A percentile compares a stretch with the other conserved stretches of the same genome.
Evolutionary conservation across 2,329 filamentous ascomycete species (phyloP).

Genomic region (Fusarium duplospermum): DNA sequence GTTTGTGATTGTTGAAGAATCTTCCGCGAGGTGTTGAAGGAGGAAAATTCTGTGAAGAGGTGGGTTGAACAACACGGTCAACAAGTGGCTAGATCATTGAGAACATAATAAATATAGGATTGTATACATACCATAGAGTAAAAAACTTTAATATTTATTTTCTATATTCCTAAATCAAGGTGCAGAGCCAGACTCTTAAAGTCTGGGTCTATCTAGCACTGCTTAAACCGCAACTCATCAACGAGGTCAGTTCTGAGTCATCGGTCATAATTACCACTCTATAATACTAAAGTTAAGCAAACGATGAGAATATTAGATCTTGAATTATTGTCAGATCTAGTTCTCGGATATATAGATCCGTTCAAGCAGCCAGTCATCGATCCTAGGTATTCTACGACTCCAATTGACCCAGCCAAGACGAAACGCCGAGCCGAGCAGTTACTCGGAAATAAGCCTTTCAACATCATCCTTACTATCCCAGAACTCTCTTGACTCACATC

Average conservation of each 20-base stretch:
- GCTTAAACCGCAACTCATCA: not conserved
- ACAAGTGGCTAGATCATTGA: not conserved
- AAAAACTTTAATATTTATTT: too few species aligned
- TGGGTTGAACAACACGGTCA: not conserved
- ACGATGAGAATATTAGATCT: not conserved
- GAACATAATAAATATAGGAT: not conserved
- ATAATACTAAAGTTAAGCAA: fast-evolving
- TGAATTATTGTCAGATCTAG: not conserved
- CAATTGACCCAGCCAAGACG: not conserved
- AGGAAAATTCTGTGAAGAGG: not conserved
- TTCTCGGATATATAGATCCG: not conserved
- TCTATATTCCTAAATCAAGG: not conserved
- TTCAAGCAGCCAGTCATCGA: not conserved
- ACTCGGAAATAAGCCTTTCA: not conserved
- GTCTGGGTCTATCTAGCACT: not conserved
- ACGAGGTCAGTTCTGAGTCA: not conserved
- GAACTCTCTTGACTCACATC: not conserved
- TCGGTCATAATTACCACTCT: not conserved
- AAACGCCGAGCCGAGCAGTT: not conserved
- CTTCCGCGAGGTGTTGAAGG: not conserved
- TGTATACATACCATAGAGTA: not conserved
- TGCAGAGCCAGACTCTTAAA: not conserved
- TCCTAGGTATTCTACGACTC: not conserved
- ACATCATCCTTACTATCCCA: not conserved
- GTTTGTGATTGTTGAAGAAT: not conserved